Conservation (phyloP, 352 stramenopile genomes). For the Phytophthora foliorum region DNA sequence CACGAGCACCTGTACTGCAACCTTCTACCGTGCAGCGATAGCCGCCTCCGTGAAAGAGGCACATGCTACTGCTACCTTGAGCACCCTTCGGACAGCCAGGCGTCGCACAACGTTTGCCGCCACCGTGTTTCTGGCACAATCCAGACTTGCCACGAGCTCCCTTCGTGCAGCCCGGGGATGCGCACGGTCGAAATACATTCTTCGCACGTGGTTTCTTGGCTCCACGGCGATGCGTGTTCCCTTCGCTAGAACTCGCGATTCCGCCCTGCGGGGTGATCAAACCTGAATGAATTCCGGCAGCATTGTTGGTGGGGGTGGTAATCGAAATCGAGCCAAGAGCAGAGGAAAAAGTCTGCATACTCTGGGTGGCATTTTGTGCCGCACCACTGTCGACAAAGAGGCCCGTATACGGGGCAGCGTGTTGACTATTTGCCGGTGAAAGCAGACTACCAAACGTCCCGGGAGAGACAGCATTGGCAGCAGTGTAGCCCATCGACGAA, state of each 20-base stretch:
- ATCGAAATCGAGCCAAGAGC: constrained; percentile 38
- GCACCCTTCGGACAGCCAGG: constrained; percentile 81
- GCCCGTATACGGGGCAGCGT: constrained; percentile 23
- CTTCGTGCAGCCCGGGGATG: constrained; percentile 71
- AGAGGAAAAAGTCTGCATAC: constrained; percentile 35
- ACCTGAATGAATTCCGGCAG: constrained; percentile 20
- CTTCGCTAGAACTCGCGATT: constrained; percentile 4
- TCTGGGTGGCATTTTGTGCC: constrained; percentile 12
- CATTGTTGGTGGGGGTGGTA: constrained; percentile 28
- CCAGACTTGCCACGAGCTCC: constrained; percentile 82
- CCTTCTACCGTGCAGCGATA: constrained; percentile 83
- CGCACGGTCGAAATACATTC: constrained; percentile 79
- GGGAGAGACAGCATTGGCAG: neutral
- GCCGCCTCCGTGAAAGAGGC: constrained; percentile 86
- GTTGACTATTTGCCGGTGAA: constrained; percentile 17
- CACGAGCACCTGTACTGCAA: constrained; percentile 79
- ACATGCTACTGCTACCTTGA: constrained; percentile 80
- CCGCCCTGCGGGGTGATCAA: constrained; percentile 37
- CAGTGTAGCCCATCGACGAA: constrained; percentile 8
- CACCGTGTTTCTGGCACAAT: constrained; percentile 89
- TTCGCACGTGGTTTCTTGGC: constrained; percentile 76
- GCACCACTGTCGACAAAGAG: constrained; percentile 39
- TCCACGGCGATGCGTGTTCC: constrained; percentile 35
- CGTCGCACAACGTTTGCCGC: constrained; percentile 77
- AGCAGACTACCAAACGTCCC: constrained; percentile 27